Conservation (phyloP, 140 eudicot genomes). For the Flaveria floridana region DNA sequence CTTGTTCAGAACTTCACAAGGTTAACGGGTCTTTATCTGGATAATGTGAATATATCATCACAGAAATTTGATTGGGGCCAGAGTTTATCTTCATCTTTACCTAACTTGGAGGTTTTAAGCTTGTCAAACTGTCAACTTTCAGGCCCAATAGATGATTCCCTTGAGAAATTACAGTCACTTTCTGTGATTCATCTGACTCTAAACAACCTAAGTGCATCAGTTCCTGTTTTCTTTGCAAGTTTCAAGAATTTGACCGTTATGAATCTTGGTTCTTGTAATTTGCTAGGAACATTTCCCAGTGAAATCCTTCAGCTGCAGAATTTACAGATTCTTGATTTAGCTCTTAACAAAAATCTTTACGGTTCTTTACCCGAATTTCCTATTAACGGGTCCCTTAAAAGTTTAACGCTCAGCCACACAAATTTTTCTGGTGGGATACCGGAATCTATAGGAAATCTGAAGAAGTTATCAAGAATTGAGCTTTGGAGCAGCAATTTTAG, state of each 20-base stretch:
- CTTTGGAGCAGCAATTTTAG: conserved; percentile 38
- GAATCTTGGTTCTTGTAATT: conserved; percentile 35
- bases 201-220: conserved; percentile 40
- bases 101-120: conserved; percentile 47
- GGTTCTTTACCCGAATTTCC: conserved; percentile 51
- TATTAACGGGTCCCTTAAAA: conserved; percentile 35
- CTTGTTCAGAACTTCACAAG: conserved; percentile 40
- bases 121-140: conserved; percentile 48
- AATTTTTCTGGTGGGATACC: conserved; percentile 54
- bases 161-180: conserved; percentile 36
- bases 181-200: conserved; percentile 31
- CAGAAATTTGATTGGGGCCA: conserved; percentile 46
- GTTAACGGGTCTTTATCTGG: conserved; percentile 49
- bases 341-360: conserved; percentile 28
- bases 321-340: conserved; percentile 45
- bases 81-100: conserved; percentile 45
- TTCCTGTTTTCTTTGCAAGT: conserved; percentile 49
- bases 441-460: conserved; percentile 46
- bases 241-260: conserved; percentile 36
- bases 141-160: conserved; percentile 56
- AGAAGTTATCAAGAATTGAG: conserved; percentile 32
- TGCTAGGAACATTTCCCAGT: conserved; percentile 48
- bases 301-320: conserved; percentile 41
- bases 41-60: conserved; percentile 53
- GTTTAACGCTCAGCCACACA: conserved; percentile 40